Base-by-base conservation (phyloP, 2,329 filamentous ascomycete species). In the Cephalotrichum gorgonifer region DNA sequence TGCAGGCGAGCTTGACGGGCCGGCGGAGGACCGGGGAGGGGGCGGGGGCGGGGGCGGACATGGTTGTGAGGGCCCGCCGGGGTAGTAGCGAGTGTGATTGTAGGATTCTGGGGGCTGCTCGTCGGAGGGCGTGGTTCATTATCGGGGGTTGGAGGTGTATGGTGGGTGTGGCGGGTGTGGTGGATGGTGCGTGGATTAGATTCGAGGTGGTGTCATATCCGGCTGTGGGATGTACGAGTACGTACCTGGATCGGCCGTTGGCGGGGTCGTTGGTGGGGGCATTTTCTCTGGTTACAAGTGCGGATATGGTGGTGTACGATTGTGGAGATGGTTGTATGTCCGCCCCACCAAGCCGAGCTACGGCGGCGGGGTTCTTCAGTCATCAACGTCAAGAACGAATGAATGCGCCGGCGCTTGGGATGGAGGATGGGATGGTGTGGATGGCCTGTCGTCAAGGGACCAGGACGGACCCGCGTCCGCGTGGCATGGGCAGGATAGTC, bases 1-100 rank as follows among this genome's bases (percentile, higher is more conserved):
- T 75, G 58, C 89, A 78, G 30, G 87, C 86, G 43, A 95, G 75
- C 69, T 86, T 90, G 60, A 94, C 72, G 35, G 85, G 81, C 64
- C 86, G 77, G 67, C 85, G 84, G 53, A 95, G 78, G 46, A 90
- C 63, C 27, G 65, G 60, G 17, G 61, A 54, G 50, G 61, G 56
- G 44, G 61, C 54, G 23, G 63, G 44, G 26, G 63, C 48, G 11
- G 26, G n/a, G 23, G 51, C 42, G 27, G 58, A 54, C 60, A 62
- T 63, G 31, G 57, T 50, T 17, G 41, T 22, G n/a, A 38, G n/a
- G 35, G 43, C n/a, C 20, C 30, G 23, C 22, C 15, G 42, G 20
- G n/a, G 27, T 20, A 25, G 9, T 43, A 35, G 25, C 17, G 23
- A 23, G 14, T 11, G 25, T n/a, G 23, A 14, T 20, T 14, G 41